These are phyloP conservation scores for Stromatinia cepivora DNA, from an alignment of 2,329 filamentous ascomycete species.

Conservation along the genomic window DNA sequence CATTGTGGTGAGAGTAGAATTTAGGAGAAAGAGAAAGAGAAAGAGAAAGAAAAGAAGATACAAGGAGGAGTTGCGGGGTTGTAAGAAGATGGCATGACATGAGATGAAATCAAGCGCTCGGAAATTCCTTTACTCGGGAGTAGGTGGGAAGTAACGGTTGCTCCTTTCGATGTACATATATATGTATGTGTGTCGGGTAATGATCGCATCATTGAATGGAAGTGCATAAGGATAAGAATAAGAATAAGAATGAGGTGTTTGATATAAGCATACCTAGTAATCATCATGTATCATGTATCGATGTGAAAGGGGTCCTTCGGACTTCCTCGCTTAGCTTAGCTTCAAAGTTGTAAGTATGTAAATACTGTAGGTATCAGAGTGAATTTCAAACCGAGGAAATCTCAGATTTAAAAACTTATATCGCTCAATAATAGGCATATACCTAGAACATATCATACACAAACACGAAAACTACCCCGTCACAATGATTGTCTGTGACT, in stretches of 20 bases:
- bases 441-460: no score
- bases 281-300: no score
- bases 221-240: neutral
- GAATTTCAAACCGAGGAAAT: no score
- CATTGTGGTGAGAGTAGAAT: neutral
- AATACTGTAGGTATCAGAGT: no score
- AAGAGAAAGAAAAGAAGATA: neutral
- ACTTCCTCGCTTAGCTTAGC: no score
- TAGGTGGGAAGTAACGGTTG: neutral
- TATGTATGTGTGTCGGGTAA: neutral
- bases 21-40: neutral
- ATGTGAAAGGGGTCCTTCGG: no score
- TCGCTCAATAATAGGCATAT: no score
- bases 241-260: neutral
- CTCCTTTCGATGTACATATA: constrained; percentile 8
- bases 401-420: no score
- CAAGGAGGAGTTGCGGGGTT: neutral
- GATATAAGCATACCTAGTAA: no score
- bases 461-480: no score
- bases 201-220: constrained; percentile 6
- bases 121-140: neutral
- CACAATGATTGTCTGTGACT: no score
- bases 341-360: no score
- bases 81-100: neutral
- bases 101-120: neutral